Base-by-base conservation (phyloP, 75 land plant species). In the Cupressus sempervirens region DNA sequence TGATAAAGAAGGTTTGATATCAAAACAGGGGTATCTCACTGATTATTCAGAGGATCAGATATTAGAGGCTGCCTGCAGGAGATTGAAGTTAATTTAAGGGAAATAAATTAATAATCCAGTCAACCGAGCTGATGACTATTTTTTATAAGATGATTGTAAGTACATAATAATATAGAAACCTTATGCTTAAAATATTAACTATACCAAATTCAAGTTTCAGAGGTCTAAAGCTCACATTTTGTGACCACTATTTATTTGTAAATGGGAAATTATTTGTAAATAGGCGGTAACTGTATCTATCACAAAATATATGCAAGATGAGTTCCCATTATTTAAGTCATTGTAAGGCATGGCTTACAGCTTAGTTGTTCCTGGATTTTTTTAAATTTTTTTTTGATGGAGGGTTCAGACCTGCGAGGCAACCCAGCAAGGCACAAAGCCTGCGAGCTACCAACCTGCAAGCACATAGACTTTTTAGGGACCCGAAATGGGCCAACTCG, bases 21-120 rank as follows among this genome's bases (percentile, higher is more conserved):
- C 88, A 11, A 90, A 88, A 16, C 82, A 90, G 18, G 99, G 99
- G 2, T 98, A 98, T 83, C 90, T 89, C 14, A 98, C 99, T 79
- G 98, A 95, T 75, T 81, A 83, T 45, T 88, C 95, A 14, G 91
- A 93, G 76, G 94, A 92, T 2, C 75, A 87, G 53, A 89, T 96
- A 36, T 84, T 89, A 82, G 86, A 91, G 53, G 18, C 53, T 65
- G 88, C 90, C 26, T 16, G 35, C 11, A 52, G 80, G 83, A 82
- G 38, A 52, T 30, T 82, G 18, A 82, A 48, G n/a, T 38, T 77
- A 1, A 7, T 41, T 50, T 1, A 43, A 40, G 48, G n/a, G 45
- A 77, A 38, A 43, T 45, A n/a, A n/a, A n/a, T n/a, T n/a, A n/a
- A n/a, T n/a, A 77, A 77, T 38, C 7, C 6, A 43, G 48, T 29